phyloP scores from a whole-genome alignment of 129 eudicot species.

The Centaurea solstitialis region DNA sequence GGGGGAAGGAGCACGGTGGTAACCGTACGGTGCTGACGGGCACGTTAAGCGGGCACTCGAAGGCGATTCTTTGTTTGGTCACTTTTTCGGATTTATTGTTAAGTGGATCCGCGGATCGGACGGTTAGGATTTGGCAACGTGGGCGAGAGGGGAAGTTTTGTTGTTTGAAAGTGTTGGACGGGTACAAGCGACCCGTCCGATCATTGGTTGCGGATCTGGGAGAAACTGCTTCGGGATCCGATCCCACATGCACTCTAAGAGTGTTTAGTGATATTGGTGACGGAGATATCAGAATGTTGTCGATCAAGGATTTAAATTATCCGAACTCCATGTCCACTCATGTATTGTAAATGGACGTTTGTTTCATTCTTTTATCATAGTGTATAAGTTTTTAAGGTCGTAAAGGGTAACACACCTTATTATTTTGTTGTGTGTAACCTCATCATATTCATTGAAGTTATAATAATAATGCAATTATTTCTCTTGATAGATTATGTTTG shows the following conservation, averaged over 20 bases:
- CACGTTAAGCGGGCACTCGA: slow-evolving; percentile 70
- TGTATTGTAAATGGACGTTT: background rate
- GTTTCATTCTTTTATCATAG: background rate
- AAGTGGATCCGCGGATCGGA: slow-evolving; percentile 92
- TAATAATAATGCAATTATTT: too few species aligned
- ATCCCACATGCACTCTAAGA: slow-evolving; percentile 7
- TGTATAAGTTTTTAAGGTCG: too few species aligned
- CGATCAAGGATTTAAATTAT: slow-evolving; percentile 35
- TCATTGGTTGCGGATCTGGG: slow-evolving; percentile 50
- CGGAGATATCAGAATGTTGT: slow-evolving; percentile 60
- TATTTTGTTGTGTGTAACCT: background rate
- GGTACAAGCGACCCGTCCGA: slow-evolving; percentile 60
- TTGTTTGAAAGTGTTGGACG: slow-evolving; percentile 66
- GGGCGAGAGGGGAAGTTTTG: slow-evolving; percentile 42
- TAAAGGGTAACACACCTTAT: too few species aligned
- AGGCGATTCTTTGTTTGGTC: slow-evolving; percentile 65
- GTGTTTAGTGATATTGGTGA: slow-evolving; percentile 79
- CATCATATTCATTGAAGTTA: too few species aligned
- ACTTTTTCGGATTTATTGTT: slow-evolving; percentile 54
- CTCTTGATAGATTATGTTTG: background rate
- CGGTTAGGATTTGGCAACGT: slow-evolving; percentile 84
- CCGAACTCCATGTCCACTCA: background rate
- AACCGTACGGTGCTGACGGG: slow-evolving; percentile 59
- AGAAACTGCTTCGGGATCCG: slow-evolving; percentile 16
- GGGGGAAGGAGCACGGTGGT: slow-evolving; percentile 75